Evolutionary conservation across 768 basidiomycete genomes (phyloP).

Genomic region (Auricularia auricula-judae): DNA sequence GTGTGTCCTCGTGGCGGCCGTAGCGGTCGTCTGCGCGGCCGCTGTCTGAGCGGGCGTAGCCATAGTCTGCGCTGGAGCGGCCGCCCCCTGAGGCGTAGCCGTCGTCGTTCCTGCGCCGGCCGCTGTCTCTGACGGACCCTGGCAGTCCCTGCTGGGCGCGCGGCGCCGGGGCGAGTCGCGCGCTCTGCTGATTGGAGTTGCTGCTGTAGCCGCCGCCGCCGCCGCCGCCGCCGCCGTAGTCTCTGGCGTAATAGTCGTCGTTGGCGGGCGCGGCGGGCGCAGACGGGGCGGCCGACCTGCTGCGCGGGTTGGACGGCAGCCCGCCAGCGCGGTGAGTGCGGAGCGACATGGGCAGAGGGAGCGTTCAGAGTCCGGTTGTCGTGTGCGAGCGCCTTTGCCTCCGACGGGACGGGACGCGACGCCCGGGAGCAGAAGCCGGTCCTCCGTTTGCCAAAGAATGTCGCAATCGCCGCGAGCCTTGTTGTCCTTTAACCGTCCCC

Average conservation of each 20-base stretch:
- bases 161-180: too few relatives aligned
- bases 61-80: background rate
- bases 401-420: background rate
- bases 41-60: background rate
- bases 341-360: background rate
- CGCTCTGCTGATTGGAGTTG: too few relatives aligned
- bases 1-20: background rate
- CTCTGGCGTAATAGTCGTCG: background rate
- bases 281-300: background rate
- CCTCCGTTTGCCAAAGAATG: background rate
- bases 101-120: background rate
- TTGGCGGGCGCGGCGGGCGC: background rate
- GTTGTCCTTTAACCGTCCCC: background rate
- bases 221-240: background rate
- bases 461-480: background rate
- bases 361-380: too few relatives aligned
- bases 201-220: background rate
- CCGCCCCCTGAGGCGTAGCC: background rate
- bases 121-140: too few relatives aligned
- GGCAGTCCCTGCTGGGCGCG: too few relatives aligned
- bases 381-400: background rate
- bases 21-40: background rate
- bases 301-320: background rate
- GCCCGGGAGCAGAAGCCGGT: constrained; percentile 1
- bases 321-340: background rate